Evolutionary conservation across 257 asterid species (phyloP).

Genomic region (Solanum habrochaites): DNA sequence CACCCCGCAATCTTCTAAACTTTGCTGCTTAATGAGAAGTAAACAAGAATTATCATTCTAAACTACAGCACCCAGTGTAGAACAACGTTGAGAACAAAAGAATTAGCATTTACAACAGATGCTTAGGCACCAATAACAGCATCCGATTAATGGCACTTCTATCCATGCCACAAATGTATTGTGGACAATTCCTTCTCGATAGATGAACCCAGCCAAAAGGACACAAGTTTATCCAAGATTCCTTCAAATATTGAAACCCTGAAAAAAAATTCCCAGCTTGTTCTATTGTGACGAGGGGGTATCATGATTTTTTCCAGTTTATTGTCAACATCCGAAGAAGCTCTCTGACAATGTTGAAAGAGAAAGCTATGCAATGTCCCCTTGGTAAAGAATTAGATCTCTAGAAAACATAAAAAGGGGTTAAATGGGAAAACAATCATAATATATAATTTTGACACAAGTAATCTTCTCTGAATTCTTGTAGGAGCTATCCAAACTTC

Average conservation of each 20-base stretch:
- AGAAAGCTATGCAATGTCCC: neutral
- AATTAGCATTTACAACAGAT: neutral
- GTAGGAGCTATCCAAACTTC: neutral
- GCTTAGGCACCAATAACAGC: neutral
- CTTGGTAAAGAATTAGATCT: neutral
- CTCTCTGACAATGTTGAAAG: neutral
- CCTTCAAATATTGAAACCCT: conserved; percentile 47
- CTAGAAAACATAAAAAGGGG: neutral
- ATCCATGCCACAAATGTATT: neutral
- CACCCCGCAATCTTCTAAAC: neutral
- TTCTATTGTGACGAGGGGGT: conserved; percentile 16
- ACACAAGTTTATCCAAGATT: conserved; percentile 29
- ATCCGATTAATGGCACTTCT: neutral
- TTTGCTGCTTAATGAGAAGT: neutral
- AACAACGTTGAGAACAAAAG: neutral
- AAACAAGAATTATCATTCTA: neutral
- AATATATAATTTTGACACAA: neutral
- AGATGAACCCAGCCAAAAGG: neutral
- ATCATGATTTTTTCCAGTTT: neutral
- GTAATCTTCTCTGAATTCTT: neutral
- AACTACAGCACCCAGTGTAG: neutral
- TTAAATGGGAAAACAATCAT: neutral
- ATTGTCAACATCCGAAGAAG: neutral
- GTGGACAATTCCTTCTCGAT: neutral
- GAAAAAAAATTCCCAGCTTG: conserved; percentile 20